phyloP scores from a whole-genome alignment of 495 filamentous ascomycete species.

The Penicillium lividum region DNA sequence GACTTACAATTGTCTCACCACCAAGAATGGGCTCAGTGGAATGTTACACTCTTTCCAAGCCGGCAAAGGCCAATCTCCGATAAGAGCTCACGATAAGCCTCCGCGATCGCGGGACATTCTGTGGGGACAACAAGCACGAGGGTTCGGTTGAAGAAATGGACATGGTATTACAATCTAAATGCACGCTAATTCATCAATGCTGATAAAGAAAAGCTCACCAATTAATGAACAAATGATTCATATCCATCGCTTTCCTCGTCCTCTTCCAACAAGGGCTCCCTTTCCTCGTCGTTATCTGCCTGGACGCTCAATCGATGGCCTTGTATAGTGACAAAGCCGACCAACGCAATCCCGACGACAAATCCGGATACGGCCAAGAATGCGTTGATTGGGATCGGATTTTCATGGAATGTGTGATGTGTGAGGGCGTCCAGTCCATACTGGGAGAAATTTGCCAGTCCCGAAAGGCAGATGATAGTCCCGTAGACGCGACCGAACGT shows the following conservation, averaged over 20 bases:
- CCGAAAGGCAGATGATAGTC: conserved; percentile 83
- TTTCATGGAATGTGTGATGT: conserved; percentile 65
- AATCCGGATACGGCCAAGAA: conserved; percentile 62
- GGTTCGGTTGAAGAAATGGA: too few species aligned
- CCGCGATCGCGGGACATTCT: too few species aligned
- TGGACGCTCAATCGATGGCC: conserved; percentile 26
- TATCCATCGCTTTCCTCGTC: conserved; percentile 20
- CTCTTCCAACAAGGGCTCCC: conserved; percentile 35
- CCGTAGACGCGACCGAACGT: conserved; percentile 95
- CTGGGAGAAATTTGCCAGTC: conserved; percentile 83
- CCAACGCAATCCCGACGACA: conserved; percentile 59
- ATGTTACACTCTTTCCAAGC: too few species aligned
- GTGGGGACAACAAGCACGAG: too few species aligned
- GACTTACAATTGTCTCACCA: too few species aligned
- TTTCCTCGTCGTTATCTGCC: conserved; percentile 25
- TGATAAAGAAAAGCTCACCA: neutral
- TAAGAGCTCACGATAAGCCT: too few species aligned
- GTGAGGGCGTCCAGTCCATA: conserved; percentile 77
- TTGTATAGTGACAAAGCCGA: conserved; percentile 54
- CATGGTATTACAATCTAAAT: neutral
- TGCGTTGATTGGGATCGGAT: conserved; percentile 81
- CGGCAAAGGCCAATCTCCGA: too few species aligned
- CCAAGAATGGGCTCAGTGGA: too few species aligned
- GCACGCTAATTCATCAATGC: neutral
- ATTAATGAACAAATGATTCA: neutral